phyloP scores from a whole-genome alignment of 1,139 yeast genomes.

The Hansenula sp. region DNA sequence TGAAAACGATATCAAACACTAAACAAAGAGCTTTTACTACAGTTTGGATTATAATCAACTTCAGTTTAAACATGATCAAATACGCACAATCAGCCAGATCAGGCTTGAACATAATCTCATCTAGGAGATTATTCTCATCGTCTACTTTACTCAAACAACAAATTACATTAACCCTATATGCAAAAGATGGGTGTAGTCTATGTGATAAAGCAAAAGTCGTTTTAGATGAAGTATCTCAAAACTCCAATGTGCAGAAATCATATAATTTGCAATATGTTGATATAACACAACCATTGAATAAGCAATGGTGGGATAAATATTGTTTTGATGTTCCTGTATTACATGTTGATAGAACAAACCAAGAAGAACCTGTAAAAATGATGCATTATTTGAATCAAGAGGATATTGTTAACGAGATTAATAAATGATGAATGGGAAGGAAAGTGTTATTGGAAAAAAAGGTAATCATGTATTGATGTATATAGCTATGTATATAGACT shows the following conservation, averaged over 20 bases:
- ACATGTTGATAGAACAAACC: slow-evolving; percentile 51
- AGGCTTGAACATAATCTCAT: background rate
- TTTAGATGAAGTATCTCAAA: slow-evolving; percentile 37
- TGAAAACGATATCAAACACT: too few species aligned
- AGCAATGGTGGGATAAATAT: slow-evolving; percentile 74
- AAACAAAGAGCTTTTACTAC: too few species aligned
- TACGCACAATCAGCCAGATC: background rate
- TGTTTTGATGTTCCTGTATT: slow-evolving; percentile 90
- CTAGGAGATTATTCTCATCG: slow-evolving; percentile 1
- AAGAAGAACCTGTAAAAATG: slow-evolving; percentile 49
- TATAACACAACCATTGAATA: slow-evolving; percentile 63
- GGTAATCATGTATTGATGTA: background rate
- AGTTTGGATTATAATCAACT: too few species aligned
- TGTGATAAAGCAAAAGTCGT: slow-evolving; percentile 69
- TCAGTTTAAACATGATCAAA: too few species aligned
- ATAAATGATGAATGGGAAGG: slow-evolving; percentile 10
- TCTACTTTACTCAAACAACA: background rate
- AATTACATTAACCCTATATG: slow-evolving; percentile 54
- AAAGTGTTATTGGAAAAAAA: background rate
- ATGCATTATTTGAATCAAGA: slow-evolving; percentile 72
- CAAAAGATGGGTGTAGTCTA: slow-evolving; percentile 74
- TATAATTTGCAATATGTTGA: slow-evolving; percentile 50
- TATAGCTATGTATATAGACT: background rate
- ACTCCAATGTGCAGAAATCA: slow-evolving; percentile 19
- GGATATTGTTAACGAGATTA: slow-evolving; percentile 49